Evolutionary conservation across 176 grass and related monocot species (phyloP), one percentile per base, ranked within the genome.

Genomic region (Stipa capillata): DNA sequence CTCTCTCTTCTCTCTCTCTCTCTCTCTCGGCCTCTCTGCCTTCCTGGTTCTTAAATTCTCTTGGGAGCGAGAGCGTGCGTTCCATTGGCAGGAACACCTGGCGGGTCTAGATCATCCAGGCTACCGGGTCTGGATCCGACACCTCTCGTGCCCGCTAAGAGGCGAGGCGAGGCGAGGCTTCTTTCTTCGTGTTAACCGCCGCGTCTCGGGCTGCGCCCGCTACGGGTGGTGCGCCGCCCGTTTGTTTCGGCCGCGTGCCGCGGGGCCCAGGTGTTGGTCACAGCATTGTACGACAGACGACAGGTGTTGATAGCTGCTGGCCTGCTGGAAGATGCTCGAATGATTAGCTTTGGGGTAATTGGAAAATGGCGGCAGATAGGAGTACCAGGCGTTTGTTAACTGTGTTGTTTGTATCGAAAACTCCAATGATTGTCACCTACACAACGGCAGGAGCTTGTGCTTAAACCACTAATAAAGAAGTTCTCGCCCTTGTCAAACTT

Each of bases 21-120:
- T 18, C 25, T 51, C 43, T 1, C 21, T 2, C 35, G 1, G 42
- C 12, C 54, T 29, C 66, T 57, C 76, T 44, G 16, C 27, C 69
- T 68, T 45, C 50, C 32, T 73, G 71, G 32, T 80, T 84, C 61
- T 89, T 84, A 84, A 88, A 79, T 88, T 84, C 75, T 80, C n/a
- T 54, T 62, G 0, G 76, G 76, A 61, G 87, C 61, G 11, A 37
- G 69, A 63, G 82, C 76, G 59, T 42, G 82, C 52, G 0, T 80
- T 62, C 87, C 41, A 89, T 89, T 89, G 87, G 82, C 67, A 42
- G 62, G 4, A 39, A 15, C 28, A 66, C 76, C 60, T 43, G 69
- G 59, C 69, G 74, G 74, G 55, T 72, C 72, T 24, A 25, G 7
- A 57, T 2, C 9, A n/a, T 29, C 49, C 1, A n/a, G n/a, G 14